Conservation (phyloP, 2,329 filamentous ascomycete genomes). For the Colletotrichum sp. region DNA sequence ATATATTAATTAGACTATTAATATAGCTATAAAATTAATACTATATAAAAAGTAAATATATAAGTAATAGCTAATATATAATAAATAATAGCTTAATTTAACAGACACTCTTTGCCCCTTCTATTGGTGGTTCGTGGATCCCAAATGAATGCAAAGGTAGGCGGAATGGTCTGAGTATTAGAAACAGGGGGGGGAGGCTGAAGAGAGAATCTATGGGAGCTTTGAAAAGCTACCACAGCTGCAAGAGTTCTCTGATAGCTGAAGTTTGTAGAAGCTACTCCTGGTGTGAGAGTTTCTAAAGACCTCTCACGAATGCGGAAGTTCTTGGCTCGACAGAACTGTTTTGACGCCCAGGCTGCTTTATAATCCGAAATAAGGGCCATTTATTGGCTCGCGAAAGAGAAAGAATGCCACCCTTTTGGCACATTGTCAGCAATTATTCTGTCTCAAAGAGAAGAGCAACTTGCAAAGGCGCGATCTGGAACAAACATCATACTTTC, state of each 20-base stretch:
- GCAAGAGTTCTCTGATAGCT: neutral
- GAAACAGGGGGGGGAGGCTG: neutral
- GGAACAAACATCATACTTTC: neutral
- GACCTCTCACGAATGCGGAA: neutral
- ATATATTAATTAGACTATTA: too few relatives aligned
- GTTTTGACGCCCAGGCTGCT: neutral
- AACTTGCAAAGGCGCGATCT: neutral
- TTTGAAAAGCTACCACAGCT: neutral
- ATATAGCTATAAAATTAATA: too few relatives aligned
- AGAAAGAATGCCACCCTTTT: neutral
- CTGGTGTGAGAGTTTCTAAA: neutral
- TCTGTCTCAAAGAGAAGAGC: neutral
- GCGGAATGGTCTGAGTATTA: neutral
- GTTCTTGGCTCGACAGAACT: neutral
- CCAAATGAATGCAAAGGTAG: neutral
- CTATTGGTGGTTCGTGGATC: neutral
- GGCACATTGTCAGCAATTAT: neutral
- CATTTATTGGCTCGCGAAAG: neutral
- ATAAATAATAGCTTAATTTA: too few relatives aligned
- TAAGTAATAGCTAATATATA: too few relatives aligned
- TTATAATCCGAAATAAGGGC: neutral
- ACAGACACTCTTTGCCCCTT: neutral
- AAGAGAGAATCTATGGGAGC: neutral
- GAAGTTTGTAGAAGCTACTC: neutral
- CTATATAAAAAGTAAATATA: too few relatives aligned